Base-by-base conservation (phyloP, 2,329 filamentous ascomycete genomes). In the Trematosphaeria pertusa region DNA sequence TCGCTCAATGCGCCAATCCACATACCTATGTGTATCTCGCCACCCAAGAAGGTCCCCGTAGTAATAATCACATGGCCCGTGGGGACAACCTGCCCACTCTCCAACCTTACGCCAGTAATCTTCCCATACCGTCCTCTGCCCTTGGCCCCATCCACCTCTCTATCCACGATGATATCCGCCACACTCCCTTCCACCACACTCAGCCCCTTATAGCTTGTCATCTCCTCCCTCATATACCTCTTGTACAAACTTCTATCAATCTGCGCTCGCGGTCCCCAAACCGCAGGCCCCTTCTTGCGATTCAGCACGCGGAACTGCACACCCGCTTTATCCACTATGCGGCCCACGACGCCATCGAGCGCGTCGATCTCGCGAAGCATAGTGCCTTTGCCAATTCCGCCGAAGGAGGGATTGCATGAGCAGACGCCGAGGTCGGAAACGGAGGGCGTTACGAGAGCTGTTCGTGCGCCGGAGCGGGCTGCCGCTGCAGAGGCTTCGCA, bases 361-460 rank as follows among this genome's bases (percentile, higher is more conserved):
- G 94, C 94, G 75, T 99, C 94, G 22, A 99, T 87, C 73, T 99
- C 94, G 32, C 93, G 87, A 39, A 99, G 78, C 78, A 99, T 97
- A 8, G 90, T 97, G 12, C 94, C 94, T 71, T 99, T 99, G 34
- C 94, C 94, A 60, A 99, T 97, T n/a, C 94, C 94, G 30, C 94
- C 94, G 67, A 99, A 96, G 55, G 91, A 96, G 1, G 93, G 93
- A 70, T 97, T 97, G 76, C 93, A 97, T 26, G 92, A 97, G 75
- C 93, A 97, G 21, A 94, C 90, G 44, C 93, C 93, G 15, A 97
- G 85, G 61, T 97, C 96, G 48, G 92, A 87, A 47, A 90, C 73
- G 50, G 88, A 91, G 2, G 93, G 94, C 1, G 94, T 99, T 37
- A 99, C 81, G 57, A 99, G 82, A 1, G 88, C 93, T 32, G 94